Evolutionary conservation across 805 yeast genomes (phyloP).

Genomic region (Teunomyces kruisii): DNA sequence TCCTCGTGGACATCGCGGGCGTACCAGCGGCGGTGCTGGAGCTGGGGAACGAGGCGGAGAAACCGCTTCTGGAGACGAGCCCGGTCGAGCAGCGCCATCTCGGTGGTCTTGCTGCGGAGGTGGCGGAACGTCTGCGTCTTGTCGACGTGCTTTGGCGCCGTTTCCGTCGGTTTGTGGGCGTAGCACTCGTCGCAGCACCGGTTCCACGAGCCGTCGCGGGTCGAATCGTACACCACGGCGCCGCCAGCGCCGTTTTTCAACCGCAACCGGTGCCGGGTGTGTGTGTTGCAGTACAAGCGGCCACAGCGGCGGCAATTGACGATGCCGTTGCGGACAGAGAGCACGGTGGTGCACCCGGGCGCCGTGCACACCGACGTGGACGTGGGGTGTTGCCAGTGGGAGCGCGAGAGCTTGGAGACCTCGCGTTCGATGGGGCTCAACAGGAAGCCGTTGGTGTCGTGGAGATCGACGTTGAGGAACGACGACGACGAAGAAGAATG

Average conservation of each 20-base stretch:
- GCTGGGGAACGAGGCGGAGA: not conserved
- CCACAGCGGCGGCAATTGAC: slow-evolving; percentile 83
- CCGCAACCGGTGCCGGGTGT: slow-evolving; percentile 54
- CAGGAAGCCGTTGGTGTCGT: not conserved
- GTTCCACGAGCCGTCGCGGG: slow-evolving; percentile 58
- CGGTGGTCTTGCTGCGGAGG: slow-evolving; percentile 44
- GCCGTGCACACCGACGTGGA: slow-evolving; percentile 40
- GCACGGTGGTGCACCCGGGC: slow-evolving; percentile 37
- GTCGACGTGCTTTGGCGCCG: slow-evolving; percentile 37
- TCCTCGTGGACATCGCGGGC: slow-evolving; percentile 22
- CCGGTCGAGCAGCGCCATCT: slow-evolving; percentile 51
- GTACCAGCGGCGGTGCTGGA: not conserved
- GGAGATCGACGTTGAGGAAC: not conserved
- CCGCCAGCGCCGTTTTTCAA: slow-evolving; percentile 49
- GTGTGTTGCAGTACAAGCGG: slow-evolving; percentile 61
- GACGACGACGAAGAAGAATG: not conserved
- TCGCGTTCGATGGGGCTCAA: not conserved
- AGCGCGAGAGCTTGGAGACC: slow-evolving; percentile 34
- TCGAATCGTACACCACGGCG: slow-evolving; percentile 20
- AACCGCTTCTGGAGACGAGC: slow-evolving; percentile 44
- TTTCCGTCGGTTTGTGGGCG: slow-evolving; percentile 50
- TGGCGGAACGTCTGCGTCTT: slow-evolving; percentile 41
- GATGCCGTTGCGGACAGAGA: slow-evolving; percentile 54
- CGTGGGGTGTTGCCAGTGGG: slow-evolving; percentile 59
- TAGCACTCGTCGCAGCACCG: slow-evolving; percentile 70